Evolutionary conservation across 2,329 filamentous ascomycete genomes (phyloP), one percentile per base, ranked within the genome.

Genomic region (Nothophaeocryptopus gaeumannii): DNA sequence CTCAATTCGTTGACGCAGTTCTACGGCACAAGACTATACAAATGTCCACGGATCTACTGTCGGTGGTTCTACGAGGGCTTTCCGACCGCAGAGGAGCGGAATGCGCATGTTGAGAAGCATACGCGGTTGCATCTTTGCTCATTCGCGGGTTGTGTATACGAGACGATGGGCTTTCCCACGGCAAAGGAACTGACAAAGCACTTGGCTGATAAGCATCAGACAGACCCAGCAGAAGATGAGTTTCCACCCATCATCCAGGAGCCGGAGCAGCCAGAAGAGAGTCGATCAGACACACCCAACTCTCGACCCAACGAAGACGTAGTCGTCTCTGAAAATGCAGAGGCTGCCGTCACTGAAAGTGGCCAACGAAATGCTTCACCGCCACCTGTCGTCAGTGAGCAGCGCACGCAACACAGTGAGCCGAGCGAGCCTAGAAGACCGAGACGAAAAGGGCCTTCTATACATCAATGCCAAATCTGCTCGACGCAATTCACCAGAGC

Each of bases 401-500:
- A 26, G 20, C 20, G 20, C 3, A 26, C 20, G 7, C 20, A 26
- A 26, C 7, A 3, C 4, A 26, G 7, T 26, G 20, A 7, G 7
- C 20, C 20, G 7, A 26, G 20, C 20, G 20, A 26, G 7, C 4
- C 20, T 7, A 26, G 20, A 26, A 7, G 20, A 26, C 84, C 92
- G 12, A 84, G 89, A 1, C 93, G 97, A 69, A 97, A 97, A 66
- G 92, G 97, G 62, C 93, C 92, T 0, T 92, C 92, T 7, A 97
- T 90, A 0, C 97, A 96, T 72, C 91, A 96, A 65, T 99, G 92
- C 68, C 87, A 74, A 8, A 75, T 96, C 7, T 99, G 92, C 62
- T 90, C 92, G 0, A 99, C 97, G 70, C 83, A 89, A 12, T 99
- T 99, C 66, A 97, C 92, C 0, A 82, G 93, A 50, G 93, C 92